phyloP scores from a whole-genome alignment of 129 eudicot genomes.

The Flaveria bidentis region DNA sequence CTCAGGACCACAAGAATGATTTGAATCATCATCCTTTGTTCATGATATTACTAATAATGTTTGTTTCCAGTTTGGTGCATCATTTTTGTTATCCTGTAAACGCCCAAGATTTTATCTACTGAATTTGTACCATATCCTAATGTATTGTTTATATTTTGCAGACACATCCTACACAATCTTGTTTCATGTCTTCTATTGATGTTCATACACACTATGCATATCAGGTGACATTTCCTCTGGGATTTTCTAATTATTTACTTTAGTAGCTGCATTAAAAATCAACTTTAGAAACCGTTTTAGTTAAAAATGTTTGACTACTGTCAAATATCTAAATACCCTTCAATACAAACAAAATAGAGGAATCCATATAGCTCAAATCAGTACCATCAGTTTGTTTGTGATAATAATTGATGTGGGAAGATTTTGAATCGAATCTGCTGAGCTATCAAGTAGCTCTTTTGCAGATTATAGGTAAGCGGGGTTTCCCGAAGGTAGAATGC shows the following conservation, averaged over 20 bases:
- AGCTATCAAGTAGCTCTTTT: background rate
- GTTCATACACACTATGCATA: slow-evolving; percentile 95
- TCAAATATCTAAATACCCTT: background rate
- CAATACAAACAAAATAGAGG: background rate
- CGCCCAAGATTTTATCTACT: slow-evolving; percentile 5
- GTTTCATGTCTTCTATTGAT: slow-evolving; percentile 99
- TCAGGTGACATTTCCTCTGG: slow-evolving; percentile 57
- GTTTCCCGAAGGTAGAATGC: background rate
- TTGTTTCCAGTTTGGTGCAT: background rate
- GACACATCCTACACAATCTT: slow-evolving; percentile 98
- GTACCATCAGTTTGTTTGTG: background rate
- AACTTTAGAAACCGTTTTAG: background rate
- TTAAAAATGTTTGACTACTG: background rate
- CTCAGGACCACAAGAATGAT: background rate
- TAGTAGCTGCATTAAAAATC: background rate
- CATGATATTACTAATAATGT: background rate
- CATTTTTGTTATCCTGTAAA: slow-evolving; percentile 15
- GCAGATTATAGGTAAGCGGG: background rate
- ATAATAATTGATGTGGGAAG: background rate
- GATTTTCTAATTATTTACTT: background rate
- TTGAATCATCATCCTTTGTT: background rate
- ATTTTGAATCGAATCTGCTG: background rate
- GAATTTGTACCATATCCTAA: slow-evolving; percentile 9
- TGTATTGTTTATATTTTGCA: slow-evolving; percentile 45
- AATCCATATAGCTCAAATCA: background rate